Evolutionary conservation across 306 rosid species (phyloP).

Genomic region (Quillaja saponaria): DNA sequence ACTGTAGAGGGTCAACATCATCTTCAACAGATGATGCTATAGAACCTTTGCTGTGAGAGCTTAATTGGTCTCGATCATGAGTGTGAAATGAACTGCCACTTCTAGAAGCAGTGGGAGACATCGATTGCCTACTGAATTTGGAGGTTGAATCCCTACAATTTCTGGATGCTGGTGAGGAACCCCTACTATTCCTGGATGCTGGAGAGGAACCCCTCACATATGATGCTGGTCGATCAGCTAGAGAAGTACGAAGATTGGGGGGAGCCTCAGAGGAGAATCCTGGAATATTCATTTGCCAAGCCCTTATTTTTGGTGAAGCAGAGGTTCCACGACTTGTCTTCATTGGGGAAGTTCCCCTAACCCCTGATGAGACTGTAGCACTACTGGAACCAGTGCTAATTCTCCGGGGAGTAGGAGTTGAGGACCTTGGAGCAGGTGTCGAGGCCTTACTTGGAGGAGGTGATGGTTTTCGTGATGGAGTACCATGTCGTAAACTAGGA

Average conservation of each 20-base stretch:
- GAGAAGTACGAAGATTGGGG: slow-evolving; percentile 83
- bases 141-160: slow-evolving; percentile 50
- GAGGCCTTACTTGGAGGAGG: slow-evolving; percentile 77
- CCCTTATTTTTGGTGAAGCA: slow-evolving; percentile 82
- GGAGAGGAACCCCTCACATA: slow-evolving; percentile 91
- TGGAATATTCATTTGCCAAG: slow-evolving; percentile 85
- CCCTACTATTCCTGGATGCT: slow-evolving; percentile 69
- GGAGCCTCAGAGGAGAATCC: slow-evolving; percentile 86
- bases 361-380: slow-evolving; percentile 47
- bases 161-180: slow-evolving; percentile 55
- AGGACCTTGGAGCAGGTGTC: slow-evolving; percentile 61
- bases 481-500: slow-evolving; percentile 48
- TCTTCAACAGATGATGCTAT: slow-evolving; percentile 78
- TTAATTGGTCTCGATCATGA: slow-evolving; percentile 74
- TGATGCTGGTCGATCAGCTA: slow-evolving; percentile 77
- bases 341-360: slow-evolving; percentile 72
- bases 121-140: slow-evolving; percentile 48
- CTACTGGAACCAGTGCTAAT: slow-evolving; percentile 64
- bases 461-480: slow-evolving; percentile 66
- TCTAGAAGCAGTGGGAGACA: slow-evolving; percentile 63
- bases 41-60: slow-evolving; percentile 81
- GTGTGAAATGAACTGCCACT: slow-evolving; percentile 63
- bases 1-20: slow-evolving; percentile 74
- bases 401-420: slow-evolving; percentile 65
- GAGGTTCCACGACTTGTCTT: slow-evolving; percentile 69